Base-by-base conservation (phyloP, 2,329 filamentous ascomycete genomes). In the Blastomyces parvus region DNA sequence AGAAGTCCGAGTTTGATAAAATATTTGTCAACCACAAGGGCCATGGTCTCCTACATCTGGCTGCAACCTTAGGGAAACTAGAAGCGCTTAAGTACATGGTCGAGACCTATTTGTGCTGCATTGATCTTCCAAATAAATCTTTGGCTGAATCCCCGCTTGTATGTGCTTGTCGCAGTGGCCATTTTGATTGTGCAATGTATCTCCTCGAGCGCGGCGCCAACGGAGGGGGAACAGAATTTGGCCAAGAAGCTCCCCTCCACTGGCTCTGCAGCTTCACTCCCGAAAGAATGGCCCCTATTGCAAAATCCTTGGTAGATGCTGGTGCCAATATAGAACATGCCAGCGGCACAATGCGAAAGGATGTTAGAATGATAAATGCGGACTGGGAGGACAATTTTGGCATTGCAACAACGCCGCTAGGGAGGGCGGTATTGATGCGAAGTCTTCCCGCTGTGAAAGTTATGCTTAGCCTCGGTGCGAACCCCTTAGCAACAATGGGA, bases 371-470 rank as follows among this genome's bases (percentile, higher is more conserved):
- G 58, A 60, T 60, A 27, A 36, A 48, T 60, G 58, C 58, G 5
- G 58, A 60, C 22, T 60, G 58, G 58, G 58, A 60, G 30, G 58
- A 60, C 40, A 60, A 60, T 48, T 60, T 60, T n/a, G 58, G 58
- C 58, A 33, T 46, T 9, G 11, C 22, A 60, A 48, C 27, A 27
- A 60, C 40, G 17, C 58, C 58, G 17, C 40, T 60, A 60, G 58
- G 58, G 19, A 48, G 58, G 30, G 58, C 58, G 9, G 58, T 60
- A 14, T 25, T 60, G 22, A 60, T 60, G 58, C 33, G 30, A 36
- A 60, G 27, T n/a, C 58, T 60, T 48, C 58, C 58, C 13, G 58
- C 58, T 36, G 58, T 60, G 36, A 60, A 48, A n/a, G 58, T 60
- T n/a, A 40, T 60, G 2, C 58, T 60, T 30, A 25, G 11, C 2